A percentile compares a stretch with the other conserved stretches of the same genome.
Evolutionary conservation across 2,329 filamentous ascomycete species (phyloP).

Genomic region (Mariannaea sp.): DNA sequence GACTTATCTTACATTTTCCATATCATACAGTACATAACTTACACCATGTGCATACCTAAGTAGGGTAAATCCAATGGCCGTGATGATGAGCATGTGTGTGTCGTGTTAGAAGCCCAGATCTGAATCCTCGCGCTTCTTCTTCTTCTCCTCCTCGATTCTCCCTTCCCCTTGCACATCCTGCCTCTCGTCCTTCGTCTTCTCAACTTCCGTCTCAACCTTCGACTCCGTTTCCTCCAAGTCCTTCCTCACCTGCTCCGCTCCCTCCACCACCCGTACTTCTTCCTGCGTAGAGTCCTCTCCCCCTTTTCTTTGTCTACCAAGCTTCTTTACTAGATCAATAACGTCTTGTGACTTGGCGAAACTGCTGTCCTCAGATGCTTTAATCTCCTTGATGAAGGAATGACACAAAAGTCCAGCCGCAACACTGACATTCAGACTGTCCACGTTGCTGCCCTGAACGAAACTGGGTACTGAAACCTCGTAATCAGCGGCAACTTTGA

Average conservation of each 20-base stretch:
- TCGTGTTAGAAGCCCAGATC: constrained; percentile 20
- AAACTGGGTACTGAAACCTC: constrained; percentile 68
- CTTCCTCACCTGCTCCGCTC: constrained; percentile 1
- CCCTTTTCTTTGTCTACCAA: not conserved
- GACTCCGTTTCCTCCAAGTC: constrained; percentile 1
- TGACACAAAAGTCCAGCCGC: constrained; percentile 78
- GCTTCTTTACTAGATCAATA: constrained; percentile 1
- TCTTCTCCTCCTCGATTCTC: constrained; percentile 1
- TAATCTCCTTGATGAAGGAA: constrained; percentile 61
- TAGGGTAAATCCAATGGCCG: constrained; percentile 18
- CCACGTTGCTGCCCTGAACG: constrained; percentile 63
- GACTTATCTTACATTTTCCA: constrained; percentile 20
- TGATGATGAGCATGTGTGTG: constrained; percentile 14
- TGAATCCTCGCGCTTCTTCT: constrained; percentile 3
- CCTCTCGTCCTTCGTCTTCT: constrained; percentile 7
- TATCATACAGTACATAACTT: constrained; percentile 14
- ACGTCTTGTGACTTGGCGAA: not conserved
- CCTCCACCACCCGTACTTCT: not conserved
- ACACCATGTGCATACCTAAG: too few relatives aligned
- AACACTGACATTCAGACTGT: constrained; percentile 93
- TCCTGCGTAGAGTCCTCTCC: not conserved
- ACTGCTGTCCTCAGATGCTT: constrained; percentile 17
- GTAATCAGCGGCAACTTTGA: constrained; percentile 69
- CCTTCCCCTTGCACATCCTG: constrained; percentile 1
- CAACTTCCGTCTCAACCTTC: constrained; percentile 1